A percentile compares a stretch with the other conserved stretches of the same genome.
Evolutionary conservation across 306 rosid species (phyloP).

Genomic region (Prunus persica): DNA sequence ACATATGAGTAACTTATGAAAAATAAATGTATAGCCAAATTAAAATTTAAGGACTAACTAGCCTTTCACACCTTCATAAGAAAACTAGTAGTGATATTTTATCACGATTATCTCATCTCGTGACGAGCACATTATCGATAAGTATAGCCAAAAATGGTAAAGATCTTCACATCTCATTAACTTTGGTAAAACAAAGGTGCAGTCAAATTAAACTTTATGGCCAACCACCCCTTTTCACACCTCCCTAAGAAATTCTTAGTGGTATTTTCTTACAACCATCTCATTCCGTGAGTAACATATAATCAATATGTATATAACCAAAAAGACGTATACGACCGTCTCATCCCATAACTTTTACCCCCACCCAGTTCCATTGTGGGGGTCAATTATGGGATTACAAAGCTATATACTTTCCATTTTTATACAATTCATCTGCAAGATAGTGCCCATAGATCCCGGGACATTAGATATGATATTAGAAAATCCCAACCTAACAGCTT

Average conservation of each 20-base stretch:
- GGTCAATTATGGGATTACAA: neutral
- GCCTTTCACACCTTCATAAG: neutral
- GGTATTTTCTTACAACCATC: neutral
- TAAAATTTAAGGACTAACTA: neutral
- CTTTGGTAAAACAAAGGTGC: neutral
- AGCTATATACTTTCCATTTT: neutral
- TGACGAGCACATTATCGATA: too few species aligned
- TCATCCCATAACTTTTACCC: neutral
- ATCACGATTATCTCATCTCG: neutral
- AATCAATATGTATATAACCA: neutral
- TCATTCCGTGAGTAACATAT: rapidly evolving
- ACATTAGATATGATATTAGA: neutral
- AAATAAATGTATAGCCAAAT: neutral
- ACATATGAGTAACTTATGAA: neutral
- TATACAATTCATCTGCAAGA: neutral
- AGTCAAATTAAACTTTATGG: neutral
- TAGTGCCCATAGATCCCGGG: neutral
- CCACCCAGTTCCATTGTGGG: neutral
- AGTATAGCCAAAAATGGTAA: too few species aligned
- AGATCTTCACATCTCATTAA: too few species aligned
- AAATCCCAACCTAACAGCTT: neutral
- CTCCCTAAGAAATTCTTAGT: neutral
- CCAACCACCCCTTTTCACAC: neutral
- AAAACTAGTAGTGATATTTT: neutral
- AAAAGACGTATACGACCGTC: neutral